Evolutionary conservation across 2,329 filamentous ascomycete genomes (phyloP).

Genomic region (Monosporascus ibericus): DNA sequence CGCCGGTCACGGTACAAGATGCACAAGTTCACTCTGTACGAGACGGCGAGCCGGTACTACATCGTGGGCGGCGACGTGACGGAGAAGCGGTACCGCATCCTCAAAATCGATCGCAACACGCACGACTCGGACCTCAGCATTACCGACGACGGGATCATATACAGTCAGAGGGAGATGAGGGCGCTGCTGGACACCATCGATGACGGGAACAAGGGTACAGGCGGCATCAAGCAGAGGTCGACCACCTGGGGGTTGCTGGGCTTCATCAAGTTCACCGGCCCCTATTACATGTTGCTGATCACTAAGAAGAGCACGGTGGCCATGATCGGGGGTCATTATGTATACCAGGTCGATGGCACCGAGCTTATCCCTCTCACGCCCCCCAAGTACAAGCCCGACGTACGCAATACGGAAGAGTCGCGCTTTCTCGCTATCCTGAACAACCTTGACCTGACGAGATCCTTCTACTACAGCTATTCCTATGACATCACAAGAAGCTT

Average conservation of each 20-base stretch:
- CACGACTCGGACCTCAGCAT: conserved; percentile 73
- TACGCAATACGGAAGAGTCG: conserved; percentile 77
- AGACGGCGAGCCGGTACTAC: conserved; percentile 89
- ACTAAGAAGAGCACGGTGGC: conserved; percentile 95
- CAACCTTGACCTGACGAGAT: conserved; percentile 82
- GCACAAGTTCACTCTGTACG: conserved; percentile 97
- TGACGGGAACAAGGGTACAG: conserved; percentile 85
- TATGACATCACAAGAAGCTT: conserved; percentile 92
- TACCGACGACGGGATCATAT: conserved; percentile 91
- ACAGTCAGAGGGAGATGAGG: conserved; percentile 87
- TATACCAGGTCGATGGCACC: conserved; percentile 92
- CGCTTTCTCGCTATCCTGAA: conserved; percentile 84
- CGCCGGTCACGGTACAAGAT: conserved; percentile 54
- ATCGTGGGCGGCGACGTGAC: conserved; percentile 89
- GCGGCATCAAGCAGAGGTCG: conserved; percentile 82
- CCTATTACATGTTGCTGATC: conserved; percentile 95
- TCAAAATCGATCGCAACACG: conserved; percentile 90
- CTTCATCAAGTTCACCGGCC: conserved; percentile 92
- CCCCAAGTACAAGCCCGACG: conserved; percentile 68
- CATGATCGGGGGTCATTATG: conserved; percentile 91
- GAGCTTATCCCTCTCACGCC: conserved; percentile 84
- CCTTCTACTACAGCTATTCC: conserved; percentile 97
- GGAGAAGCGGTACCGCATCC: conserved; percentile 79
- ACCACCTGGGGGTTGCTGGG: conserved; percentile 91
- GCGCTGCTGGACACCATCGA: conserved; percentile 91